Evolutionary conservation across 2,329 filamentous ascomycete genomes (phyloP).

Genomic region (Metarhizium humberi): DNA sequence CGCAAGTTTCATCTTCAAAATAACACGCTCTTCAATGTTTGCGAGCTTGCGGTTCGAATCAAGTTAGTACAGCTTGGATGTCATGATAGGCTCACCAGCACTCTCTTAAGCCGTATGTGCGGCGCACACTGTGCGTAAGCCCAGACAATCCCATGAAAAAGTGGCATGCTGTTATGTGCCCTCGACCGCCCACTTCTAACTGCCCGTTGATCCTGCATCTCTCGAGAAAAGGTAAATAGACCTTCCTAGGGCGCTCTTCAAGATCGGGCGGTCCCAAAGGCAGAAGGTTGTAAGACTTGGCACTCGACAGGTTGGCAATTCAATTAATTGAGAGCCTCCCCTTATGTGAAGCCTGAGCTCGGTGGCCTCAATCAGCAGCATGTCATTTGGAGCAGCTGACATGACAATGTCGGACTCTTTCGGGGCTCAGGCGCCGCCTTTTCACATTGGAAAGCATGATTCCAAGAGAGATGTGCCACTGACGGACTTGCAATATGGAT

Average conservation of each 20-base stretch:
- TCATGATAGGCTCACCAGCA: not conserved
- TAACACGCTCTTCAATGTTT: no score
- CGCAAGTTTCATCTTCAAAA: no score
- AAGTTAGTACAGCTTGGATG: not conserved
- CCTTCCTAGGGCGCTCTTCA: not conserved
- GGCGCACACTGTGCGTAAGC: conserved; percentile 7
- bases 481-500: conserved; percentile 53
- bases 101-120: not conserved
- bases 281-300: not conserved
- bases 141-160: not conserved
- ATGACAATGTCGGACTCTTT: conserved; percentile 17
- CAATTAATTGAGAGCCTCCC: not conserved
- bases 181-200: not conserved
- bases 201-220: not conserved
- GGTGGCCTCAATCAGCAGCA: conserved; percentile 3
- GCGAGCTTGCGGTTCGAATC: not conserved
- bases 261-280: not conserved
- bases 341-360: not conserved
- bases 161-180: not conserved
- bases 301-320: not conserved
- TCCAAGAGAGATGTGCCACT: conserved; percentile 51
- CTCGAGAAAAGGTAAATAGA: not conserved
- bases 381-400: conserved; percentile 14
- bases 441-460: conserved; percentile 70
- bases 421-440: conserved; percentile 30